Percentiles rank a stretch among this genome's conserved stretches.
These are phyloP conservation scores for Ajuga reptans DNA, from an alignment of 305 asterid genomes.

Conservation along the genomic window DNA sequence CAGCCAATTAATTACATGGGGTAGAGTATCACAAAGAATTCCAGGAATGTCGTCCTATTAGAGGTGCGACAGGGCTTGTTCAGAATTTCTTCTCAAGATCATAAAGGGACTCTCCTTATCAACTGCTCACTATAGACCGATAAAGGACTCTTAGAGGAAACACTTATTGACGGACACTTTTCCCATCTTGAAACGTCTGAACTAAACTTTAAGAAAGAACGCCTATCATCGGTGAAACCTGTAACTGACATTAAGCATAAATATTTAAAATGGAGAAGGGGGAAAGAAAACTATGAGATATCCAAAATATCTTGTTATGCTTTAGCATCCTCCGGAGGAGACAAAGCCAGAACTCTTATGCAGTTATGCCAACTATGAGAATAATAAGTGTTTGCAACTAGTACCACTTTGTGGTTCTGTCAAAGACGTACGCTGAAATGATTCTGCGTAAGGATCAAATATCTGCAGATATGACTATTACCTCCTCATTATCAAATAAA, in stretches of 20 bases:
- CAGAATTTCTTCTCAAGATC: no score
- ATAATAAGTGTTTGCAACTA: background rate
- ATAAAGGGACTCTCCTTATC: no score
- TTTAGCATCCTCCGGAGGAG: background rate
- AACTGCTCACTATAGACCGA: no score
- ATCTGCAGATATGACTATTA: conserved; percentile 21
- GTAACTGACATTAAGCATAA: background rate
- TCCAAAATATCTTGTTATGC: conserved; percentile 9
- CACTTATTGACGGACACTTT: no score
- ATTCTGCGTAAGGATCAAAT: conserved; percentile 3
- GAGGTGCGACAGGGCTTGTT: no score
- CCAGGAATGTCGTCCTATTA: no score
- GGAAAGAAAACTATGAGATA: background rate
- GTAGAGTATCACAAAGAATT: no score
- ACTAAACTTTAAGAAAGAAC: background rate
- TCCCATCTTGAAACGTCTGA: no score
- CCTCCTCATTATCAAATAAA: conserved; percentile 96
- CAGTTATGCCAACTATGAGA: background rate
- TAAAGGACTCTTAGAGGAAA: no score
- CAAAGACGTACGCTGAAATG: background rate
- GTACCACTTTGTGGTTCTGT: background rate
- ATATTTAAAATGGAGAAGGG: background rate
- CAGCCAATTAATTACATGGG: no score
- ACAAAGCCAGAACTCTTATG: background rate
- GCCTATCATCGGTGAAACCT: background rate